Percentiles rank a stretch among this genome's conserved stretches.
Conservation (phyloP, 164 flowering plant genomes). For the Sedum album region DNA sequence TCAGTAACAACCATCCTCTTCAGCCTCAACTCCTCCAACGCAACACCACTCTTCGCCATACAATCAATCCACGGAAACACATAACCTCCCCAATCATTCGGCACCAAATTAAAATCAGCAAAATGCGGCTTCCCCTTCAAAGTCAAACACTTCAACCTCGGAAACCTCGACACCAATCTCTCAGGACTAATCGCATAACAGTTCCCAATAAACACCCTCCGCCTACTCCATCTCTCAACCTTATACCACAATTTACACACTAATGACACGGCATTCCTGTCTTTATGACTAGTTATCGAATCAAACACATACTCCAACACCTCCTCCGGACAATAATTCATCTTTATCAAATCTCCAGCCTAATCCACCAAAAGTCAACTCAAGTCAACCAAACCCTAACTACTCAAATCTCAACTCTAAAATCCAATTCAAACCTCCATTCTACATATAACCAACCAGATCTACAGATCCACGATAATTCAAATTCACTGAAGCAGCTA, state of each 20-base stretch:
- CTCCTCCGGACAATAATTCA: conserved; percentile 1
- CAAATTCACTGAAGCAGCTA: too few relatives aligned
- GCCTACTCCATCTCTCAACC: neutral
- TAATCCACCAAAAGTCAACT: neutral
- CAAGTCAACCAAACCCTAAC: neutral
- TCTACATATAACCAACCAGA: neutral
- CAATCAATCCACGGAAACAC: neutral
- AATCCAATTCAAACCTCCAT: neutral
- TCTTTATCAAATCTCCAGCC: neutral
- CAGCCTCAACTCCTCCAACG: conserved; percentile 46
- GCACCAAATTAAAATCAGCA: neutral
- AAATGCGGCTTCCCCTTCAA: neutral
- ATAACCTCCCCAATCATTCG: conserved; percentile 1
- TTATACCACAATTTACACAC: neutral
- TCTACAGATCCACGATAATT: neutral
- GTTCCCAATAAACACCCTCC: neutral
- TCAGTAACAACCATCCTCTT: conserved; percentile 64
- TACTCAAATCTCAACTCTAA: neutral
- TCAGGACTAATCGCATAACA: neutral
- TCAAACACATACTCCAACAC: conserved; percentile 1
- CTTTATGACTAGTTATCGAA: neutral
- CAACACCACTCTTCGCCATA: conserved; percentile 25
- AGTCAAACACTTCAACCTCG: neutral
- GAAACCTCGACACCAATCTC: neutral
- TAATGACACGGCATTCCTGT: neutral